These are phyloP conservation scores for Chlorella sp. DNA, from an alignment of 139 green algal genomes.

Conservation along the genomic window DNA sequence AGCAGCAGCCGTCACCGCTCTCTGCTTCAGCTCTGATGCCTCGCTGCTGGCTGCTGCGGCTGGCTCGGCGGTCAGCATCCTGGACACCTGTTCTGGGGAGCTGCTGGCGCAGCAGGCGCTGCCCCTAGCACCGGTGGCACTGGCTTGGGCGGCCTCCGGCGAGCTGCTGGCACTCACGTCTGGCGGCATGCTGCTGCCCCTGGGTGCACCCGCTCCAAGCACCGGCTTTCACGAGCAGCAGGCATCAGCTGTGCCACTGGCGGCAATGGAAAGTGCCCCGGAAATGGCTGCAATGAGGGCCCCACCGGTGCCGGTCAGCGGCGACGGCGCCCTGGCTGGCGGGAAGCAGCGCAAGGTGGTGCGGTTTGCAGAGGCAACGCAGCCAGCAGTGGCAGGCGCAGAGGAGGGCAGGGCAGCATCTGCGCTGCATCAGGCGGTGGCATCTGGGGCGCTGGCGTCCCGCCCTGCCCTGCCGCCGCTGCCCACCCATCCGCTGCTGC, in stretches of 20 bases:
- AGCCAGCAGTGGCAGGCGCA: neutral
- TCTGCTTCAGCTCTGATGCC: neutral
- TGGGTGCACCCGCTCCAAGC: neutral
- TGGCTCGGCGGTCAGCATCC: neutral
- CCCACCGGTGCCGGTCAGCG: neutral
- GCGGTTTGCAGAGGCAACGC: neutral
- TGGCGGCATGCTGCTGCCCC: neutral
- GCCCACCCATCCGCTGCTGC: conserved; percentile 21
- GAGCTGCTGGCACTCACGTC: neutral
- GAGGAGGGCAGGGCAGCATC: neutral
- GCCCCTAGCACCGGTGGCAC: neutral
- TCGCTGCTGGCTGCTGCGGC: neutral
- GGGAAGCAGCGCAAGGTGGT: neutral
- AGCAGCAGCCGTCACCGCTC: neutral
- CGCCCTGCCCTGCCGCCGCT: neutral
- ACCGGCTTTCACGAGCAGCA: neutral
- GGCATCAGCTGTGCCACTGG: neutral
- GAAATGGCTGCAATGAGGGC: neutral
- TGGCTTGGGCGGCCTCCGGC: neutral
- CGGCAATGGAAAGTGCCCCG: neutral
- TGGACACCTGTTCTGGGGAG: neutral
- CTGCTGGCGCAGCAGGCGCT: neutral
- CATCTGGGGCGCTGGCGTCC: neutral
- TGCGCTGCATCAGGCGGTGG: neutral
- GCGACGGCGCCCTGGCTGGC: neutral